Evolutionary conservation across 352 stramenopile species (phyloP), one percentile per base, ranked within the genome.

Genomic region (Pythium brassicae): DNA sequence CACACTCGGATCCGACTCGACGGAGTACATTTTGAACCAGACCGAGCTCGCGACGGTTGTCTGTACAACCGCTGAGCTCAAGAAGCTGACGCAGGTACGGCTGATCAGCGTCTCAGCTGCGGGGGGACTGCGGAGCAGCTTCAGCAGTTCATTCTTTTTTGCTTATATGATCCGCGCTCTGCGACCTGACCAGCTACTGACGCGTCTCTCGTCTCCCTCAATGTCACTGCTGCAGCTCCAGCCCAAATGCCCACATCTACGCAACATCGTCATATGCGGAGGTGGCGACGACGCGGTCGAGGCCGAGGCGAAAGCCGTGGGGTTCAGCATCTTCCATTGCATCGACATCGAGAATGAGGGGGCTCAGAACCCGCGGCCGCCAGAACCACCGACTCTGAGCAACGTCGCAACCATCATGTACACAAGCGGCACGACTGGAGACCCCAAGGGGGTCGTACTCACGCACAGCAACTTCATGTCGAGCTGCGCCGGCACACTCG

Each of bases 361-460:
- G 5, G 59, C 71, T 20, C 61, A 71, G 15, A 42, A 81, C 35
- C 58, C 63, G 4, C 50, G 66, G 2, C 6, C 62, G 17, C 44
- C 59, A 0, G 58, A 81, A 42, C 73, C 72, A 4, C 76, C 82
- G 4, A 49, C 35, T 14, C 63, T 51, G n/a, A 57, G 68, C 0
- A 90, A 97, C 69, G 48, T 99, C 22, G 87, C 89, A 8, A 98
- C 95, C 8, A 83, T 98, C 54, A 97, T 90, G 84, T 98, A 98
- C 78, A 98, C 95, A 6, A 97, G 77, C 43, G 96, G 96, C 35
- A 99, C 96, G 20, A 99, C 95, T 22, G 95, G 96, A 20, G 82
- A 97, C 56, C 95, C 97, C 25, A 99, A 99, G 64, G 96, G 96
- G 32, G 97, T 90, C 23, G 75, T 99, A 46, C 74, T 99, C n/a